Evolutionary conservation across 2,329 filamentous ascomycete species (phyloP), one percentile per base, ranked within the genome.

Genomic region (Neonectria coccinea): DNA sequence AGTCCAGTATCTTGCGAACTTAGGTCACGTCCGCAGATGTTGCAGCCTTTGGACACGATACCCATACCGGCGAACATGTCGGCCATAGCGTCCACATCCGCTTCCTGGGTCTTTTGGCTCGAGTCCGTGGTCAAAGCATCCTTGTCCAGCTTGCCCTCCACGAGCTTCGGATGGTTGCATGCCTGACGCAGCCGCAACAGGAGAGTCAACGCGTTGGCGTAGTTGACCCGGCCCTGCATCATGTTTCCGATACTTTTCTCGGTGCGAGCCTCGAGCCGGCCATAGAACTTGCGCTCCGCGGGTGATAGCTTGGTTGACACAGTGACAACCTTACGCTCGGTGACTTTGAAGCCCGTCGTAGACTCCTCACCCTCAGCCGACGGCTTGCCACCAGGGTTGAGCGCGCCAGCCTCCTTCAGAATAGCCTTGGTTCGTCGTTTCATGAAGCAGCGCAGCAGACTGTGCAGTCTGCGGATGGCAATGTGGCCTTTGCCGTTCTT

Each of bases 371-470:
- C 88, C 53, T 86, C 83, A 5, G 79, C 79, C 0, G 76, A 79
- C 27, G 81, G 83, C 75, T 93, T 92, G 56, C 91, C 89, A 41
- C 92, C 92, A 27, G 92, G 90, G 65, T 92, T 92, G 18, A 97
- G 82, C 1, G 92, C 93, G 11, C 93, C 92, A 11, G 93, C 93
- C 71, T 93, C 86, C 79, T 96, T 97, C 65, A 99, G 82, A n/a
- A 99, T 93, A 22, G 97, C 94, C 79, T 99, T 99, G 9, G 94
- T 98, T 45, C 96, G 89, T n/a, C 96, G 90, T 82, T 98, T 97
- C 96, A 99, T 99, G 81, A 97, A 97, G 59, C 94, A 95, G 59
- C 92, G 91, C 4, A 99, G 83, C 66, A 97, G 89, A 61, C 91
- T 89, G 70, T 97, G 94, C 33, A 99, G 83, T 48, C 96, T 88